phyloP scores from a whole-genome alignment of 306 rosid genomes.

The Rosa chinensis region DNA sequence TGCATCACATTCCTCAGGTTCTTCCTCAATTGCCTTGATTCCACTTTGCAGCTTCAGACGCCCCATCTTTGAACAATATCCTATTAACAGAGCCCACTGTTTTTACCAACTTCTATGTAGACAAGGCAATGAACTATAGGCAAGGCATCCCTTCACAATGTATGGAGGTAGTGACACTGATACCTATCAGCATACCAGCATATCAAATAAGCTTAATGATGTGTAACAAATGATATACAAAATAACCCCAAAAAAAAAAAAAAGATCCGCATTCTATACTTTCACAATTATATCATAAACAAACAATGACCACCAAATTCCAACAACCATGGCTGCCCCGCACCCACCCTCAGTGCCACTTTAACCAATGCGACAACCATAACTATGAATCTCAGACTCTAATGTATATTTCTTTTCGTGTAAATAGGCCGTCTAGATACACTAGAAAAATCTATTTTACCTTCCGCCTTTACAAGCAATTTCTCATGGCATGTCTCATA shows the following conservation, averaged over 20 bases:
- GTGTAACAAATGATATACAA: not conserved
- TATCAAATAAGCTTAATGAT: not conserved
- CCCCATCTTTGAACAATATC: constrained; percentile 50
- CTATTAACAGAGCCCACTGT: constrained; percentile 21
- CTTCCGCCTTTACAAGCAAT: not conserved
- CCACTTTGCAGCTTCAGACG: constrained; percentile 75
- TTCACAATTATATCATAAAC: not conserved
- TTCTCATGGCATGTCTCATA: not conserved
- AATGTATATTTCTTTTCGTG: not conserved
- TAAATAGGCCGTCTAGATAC: not conserved
- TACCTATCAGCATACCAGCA: constrained; percentile 9
- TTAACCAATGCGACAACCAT: constrained; percentile 1
- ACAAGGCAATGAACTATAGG: constrained; percentile 17
- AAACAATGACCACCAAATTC: not conserved
- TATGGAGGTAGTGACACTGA: not conserved
- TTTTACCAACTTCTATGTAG: constrained; percentile 6
- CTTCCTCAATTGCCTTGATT: constrained; percentile 81
- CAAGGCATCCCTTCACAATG: constrained; percentile 21
- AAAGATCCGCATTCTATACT: not conserved
- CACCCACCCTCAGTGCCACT: not conserved
- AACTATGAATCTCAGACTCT: not conserved
- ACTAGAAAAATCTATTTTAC: not conserved
- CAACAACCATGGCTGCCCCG: not conserved
- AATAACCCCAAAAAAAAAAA: not conserved
- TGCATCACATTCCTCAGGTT: constrained; percentile 77